phyloP scores from a whole-genome alignment of 1,284 basidiomycete species.

The Inonotus obliquus region DNA sequence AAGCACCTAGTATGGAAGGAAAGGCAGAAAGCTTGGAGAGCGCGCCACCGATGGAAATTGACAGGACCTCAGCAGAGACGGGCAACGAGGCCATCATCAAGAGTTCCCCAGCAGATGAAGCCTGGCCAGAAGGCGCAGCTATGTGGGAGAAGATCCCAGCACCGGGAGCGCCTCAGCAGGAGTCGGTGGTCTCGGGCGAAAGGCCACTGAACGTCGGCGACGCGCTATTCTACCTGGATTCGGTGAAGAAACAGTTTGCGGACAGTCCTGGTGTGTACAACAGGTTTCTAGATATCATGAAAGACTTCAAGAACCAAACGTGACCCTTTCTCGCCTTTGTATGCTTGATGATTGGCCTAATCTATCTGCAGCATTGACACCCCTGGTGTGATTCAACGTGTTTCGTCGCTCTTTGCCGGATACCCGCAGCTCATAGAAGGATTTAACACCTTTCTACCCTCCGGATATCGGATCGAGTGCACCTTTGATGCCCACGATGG shows the following conservation, averaged over 20 bases:
- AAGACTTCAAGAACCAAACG: slow-evolving; percentile 93
- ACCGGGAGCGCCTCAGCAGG: background rate
- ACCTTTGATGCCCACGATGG: slow-evolving; percentile 51
- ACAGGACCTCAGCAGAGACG: background rate
- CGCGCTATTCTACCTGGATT: slow-evolving; percentile 91
- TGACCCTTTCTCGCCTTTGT: slow-evolving; percentile 37
- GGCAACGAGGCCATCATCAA: background rate
- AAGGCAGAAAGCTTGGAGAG: background rate
- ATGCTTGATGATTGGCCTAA: slow-evolving; percentile 10
- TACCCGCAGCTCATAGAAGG: slow-evolving; percentile 92
- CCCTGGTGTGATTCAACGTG: slow-evolving; percentile 93
- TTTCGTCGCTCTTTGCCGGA: slow-evolving; percentile 89
- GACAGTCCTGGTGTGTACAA: slow-evolving; percentile 93
- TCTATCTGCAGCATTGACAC: slow-evolving; percentile 79
- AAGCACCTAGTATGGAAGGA: background rate
- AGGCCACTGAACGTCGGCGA: slow-evolving; percentile 73
- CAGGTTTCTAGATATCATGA: slow-evolving; percentile 96
- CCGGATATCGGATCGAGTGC: slow-evolving; percentile 91
- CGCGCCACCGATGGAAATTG: background rate
- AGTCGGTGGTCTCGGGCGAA: background rate
- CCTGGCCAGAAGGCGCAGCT: background rate
- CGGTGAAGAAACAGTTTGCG: slow-evolving; percentile 86
- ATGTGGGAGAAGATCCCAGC: background rate
- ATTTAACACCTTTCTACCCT: slow-evolving; percentile 96
- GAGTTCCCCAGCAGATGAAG: slow-evolving; percentile 2